Conservation (phyloP, 441 rosid species). For the Omphalea diandra region DNA sequence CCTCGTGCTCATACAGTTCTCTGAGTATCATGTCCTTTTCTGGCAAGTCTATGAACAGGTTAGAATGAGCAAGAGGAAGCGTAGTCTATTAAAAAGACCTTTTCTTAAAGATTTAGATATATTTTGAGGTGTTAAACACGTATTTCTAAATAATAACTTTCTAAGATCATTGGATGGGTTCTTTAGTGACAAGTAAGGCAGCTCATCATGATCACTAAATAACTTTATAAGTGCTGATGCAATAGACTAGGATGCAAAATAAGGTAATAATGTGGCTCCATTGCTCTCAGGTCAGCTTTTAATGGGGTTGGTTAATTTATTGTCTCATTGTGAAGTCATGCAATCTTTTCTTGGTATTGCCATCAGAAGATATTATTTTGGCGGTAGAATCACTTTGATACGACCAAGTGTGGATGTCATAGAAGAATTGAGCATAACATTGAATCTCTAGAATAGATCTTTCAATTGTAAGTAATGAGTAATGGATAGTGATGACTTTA, state of each 20-base stretch:
- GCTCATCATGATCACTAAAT: neutral
- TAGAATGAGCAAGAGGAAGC: neutral
- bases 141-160: neutral
- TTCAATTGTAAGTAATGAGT: neutral
- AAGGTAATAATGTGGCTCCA: too few relatives aligned
- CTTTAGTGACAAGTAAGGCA: neutral
- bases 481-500: slow-evolving; percentile 1
- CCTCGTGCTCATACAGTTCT: neutral
- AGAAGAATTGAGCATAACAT: neutral
- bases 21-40: neutral
- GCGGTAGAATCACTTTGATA: neutral
- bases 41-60: neutral
- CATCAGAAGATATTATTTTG: neutral
- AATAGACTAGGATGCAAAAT: too few relatives aligned
- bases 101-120: slow-evolving; percentile 1
- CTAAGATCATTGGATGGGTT: neutral
- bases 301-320: too few relatives aligned
- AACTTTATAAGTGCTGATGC: neutral
- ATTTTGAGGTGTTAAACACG: neutral
- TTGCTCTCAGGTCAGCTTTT: too few relatives aligned
- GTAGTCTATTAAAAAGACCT: neutral
- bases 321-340: neutral
- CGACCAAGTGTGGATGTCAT: neutral
- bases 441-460: neutral
- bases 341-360: neutral